Percentiles rank a stretch among this genome's conserved stretches.
These are phyloP conservation scores for Solanum chilense DNA, from an alignment of 257 asterid genomes.

Conservation along the genomic window DNA sequence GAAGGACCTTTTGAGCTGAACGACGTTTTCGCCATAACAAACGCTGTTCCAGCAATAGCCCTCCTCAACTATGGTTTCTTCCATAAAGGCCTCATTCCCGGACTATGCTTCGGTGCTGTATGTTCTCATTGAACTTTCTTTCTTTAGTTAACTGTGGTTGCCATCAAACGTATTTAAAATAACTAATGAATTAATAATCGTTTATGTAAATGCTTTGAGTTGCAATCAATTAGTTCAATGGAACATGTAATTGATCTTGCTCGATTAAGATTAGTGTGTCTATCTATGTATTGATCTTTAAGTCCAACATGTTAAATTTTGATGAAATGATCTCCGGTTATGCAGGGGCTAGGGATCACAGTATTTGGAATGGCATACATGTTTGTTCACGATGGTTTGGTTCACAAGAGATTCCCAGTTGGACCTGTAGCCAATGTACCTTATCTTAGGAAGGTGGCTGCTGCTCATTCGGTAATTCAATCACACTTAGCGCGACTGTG, in stretches of 20 bases:
- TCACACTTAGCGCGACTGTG: background rate
- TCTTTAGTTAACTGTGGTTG: too few relatives aligned
- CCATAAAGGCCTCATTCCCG: conserved; percentile 85
- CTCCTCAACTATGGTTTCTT: conserved; percentile 81
- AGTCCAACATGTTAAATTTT: background rate
- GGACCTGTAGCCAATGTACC: conserved; percentile 98
- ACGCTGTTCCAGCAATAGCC: conserved; percentile 94
- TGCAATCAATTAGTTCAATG: background rate
- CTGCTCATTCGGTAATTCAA: conserved; percentile 76
- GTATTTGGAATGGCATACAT: conserved; percentile 96
- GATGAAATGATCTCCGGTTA: background rate
- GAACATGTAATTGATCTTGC: background rate
- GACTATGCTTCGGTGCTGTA: conserved; percentile 97
- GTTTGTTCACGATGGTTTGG: conserved; percentile 99
- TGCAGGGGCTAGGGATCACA: conserved; percentile 94
- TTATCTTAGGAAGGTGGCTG: conserved; percentile 72
- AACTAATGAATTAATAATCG: too few relatives aligned
- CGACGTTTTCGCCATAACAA: conserved; percentile 81
- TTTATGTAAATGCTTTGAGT: background rate
- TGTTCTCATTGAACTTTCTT: conserved; percentile 5
- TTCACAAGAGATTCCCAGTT: conserved; percentile 89
- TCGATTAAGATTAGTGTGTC: background rate
- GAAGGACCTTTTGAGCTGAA: conserved; percentile 96
- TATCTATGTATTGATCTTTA: background rate
- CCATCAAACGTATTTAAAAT: background rate